Conservation (phyloP, 345 rosid genomes). For the Alliaria petiolata region DNA sequence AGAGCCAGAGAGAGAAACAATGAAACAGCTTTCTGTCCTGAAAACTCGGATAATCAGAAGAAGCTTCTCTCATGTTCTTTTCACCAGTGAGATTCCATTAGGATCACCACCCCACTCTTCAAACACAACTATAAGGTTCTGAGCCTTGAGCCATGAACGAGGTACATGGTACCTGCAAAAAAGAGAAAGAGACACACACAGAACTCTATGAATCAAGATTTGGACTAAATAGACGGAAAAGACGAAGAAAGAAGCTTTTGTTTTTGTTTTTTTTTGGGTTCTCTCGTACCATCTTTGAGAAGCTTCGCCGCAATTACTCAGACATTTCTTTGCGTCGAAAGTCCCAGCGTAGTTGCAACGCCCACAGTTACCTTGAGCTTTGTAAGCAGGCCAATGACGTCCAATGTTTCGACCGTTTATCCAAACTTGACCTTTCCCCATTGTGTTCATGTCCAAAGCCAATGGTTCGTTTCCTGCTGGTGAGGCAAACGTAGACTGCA, state of each 20-base stretch:
- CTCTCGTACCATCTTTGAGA: slow-evolving; percentile 72
- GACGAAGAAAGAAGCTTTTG: not conserved
- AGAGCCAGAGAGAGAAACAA: slow-evolving; percentile 16
- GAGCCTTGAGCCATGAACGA: slow-evolving; percentile 72
- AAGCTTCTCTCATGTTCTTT: slow-evolving; percentile 41
- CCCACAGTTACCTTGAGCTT: slow-evolving; percentile 66
- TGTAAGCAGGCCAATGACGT: slow-evolving; percentile 74
- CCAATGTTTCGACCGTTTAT: slow-evolving; percentile 86
- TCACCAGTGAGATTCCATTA: slow-evolving; percentile 56
- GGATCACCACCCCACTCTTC: slow-evolving; percentile 97
- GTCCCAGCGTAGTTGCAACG: slow-evolving; percentile 69
- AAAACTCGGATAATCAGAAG: no score
- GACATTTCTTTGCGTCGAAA: slow-evolving; percentile 49
- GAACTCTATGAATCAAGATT: not conserved
- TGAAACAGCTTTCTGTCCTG: slow-evolving; percentile 15
- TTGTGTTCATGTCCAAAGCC: slow-evolving; percentile 80
- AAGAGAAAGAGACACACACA: not conserved
- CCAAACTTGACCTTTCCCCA: slow-evolving; percentile 89
- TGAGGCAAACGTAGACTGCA: slow-evolving; percentile 60
- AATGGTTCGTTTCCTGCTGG: slow-evolving; percentile 67
- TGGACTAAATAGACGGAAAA: not conserved
- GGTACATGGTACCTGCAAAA: slow-evolving; percentile 84
- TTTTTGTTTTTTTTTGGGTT: no score
- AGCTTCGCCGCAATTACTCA: slow-evolving; percentile 64
- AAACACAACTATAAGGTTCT: slow-evolving; percentile 66